A percentile compares a stretch with the other conserved stretches of the same genome.
phyloP scores from a whole-genome alignment of 2,329 filamentous ascomycete species.

The Rosellinia necatrix region DNA sequence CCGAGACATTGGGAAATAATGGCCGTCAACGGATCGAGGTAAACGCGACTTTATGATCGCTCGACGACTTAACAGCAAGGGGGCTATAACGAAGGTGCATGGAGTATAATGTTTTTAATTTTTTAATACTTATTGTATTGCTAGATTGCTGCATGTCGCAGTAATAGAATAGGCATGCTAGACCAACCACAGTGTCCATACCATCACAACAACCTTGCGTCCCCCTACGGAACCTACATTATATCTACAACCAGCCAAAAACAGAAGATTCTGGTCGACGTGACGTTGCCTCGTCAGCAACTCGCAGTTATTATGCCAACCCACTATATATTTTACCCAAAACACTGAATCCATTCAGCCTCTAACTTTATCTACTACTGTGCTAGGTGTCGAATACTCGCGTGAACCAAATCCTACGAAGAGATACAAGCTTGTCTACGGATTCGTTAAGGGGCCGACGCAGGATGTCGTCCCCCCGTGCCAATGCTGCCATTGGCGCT shows the following conservation, averaged over 20 bases:
- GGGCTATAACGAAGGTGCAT: neutral
- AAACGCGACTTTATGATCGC: conserved; percentile 19
- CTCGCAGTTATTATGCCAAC: no score
- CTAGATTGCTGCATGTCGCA: neutral
- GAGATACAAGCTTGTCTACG: no score
- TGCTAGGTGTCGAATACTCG: no score
- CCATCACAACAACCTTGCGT: neutral
- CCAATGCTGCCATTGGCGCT: no score
- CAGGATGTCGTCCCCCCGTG: no score
- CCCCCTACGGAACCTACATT: neutral
- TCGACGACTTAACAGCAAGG: neutral
- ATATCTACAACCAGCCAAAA: neutral
- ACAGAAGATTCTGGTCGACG: no score
- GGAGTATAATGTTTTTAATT: neutral
- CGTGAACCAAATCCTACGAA: no score
- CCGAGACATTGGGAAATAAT: conserved; percentile 32
- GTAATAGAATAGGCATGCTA: neutral
- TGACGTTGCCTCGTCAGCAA: no score
- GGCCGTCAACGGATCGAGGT: neutral
- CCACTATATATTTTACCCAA: no score
- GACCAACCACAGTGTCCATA: neutral
- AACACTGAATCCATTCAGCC: no score
- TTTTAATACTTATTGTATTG: conserved; percentile 1
- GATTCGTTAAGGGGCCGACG: no score
- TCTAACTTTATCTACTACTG: no score